These are phyloP conservation scores for Knoxdaviesia capensis DNA, from an alignment of 2,329 filamentous ascomycete species.

Conservation along the genomic window DNA sequence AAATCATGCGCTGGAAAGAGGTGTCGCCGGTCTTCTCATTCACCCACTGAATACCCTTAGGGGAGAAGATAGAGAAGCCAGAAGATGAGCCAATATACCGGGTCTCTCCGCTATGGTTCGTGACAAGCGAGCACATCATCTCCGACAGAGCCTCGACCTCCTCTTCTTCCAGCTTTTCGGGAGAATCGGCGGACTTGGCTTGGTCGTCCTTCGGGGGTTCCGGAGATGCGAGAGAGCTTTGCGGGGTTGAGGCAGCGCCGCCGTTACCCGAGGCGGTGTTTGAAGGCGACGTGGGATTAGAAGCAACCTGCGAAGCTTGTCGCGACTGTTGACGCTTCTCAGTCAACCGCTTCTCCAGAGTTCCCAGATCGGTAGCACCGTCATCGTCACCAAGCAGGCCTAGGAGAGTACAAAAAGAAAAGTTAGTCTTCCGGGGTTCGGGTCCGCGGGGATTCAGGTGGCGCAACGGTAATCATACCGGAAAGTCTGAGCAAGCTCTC, in stretches of 20 bases:
- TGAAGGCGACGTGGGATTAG: constrained; percentile 30
- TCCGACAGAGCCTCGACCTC: constrained; percentile 82
- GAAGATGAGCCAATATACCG: constrained; percentile 94
- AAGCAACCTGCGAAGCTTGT: constrained; percentile 25
- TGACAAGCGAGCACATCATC: constrained; percentile 97
- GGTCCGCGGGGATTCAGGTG: background rate
- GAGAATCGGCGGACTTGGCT: constrained; percentile 3
- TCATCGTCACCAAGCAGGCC: constrained; percentile 68
- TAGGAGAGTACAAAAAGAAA: constrained; percentile 9
- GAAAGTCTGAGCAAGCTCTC: constrained; percentile 76
- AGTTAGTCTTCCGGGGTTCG: too few relatives aligned
- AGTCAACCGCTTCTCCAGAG: constrained; percentile 56
- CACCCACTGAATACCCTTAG: constrained; percentile 95
- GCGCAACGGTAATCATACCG: constrained; percentile 21
- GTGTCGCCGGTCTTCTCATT: constrained; percentile 93
- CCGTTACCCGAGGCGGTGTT: constrained; percentile 23
- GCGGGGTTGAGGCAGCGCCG: constrained; percentile 24
- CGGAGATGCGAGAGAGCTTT: constrained; percentile 34
- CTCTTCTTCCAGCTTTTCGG: constrained; percentile 25
- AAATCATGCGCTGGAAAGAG: constrained; percentile 90
- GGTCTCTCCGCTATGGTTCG: constrained; percentile 85
- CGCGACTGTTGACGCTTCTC: constrained; percentile 34
- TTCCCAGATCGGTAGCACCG: constrained; percentile 71
- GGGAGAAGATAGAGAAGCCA: constrained; percentile 96
- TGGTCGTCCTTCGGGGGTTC: constrained; percentile 19